These are phyloP conservation scores for Pleurotus cornucopiae DNA, from an alignment of 768 basidiomycete genomes.

Conservation along the genomic window DNA sequence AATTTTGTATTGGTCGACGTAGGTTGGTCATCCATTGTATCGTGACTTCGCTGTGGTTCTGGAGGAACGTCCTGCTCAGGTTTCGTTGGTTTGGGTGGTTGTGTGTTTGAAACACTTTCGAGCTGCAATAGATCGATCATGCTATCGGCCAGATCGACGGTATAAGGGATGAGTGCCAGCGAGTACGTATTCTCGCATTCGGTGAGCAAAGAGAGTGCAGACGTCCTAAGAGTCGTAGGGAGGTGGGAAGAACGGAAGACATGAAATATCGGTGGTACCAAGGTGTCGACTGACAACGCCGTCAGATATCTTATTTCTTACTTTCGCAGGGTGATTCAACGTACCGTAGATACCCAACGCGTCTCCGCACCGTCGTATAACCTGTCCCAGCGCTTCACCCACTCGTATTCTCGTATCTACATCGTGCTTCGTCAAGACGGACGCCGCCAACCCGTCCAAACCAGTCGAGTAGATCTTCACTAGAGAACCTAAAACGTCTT, in stretches of 20 bases:
- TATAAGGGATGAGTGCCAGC: slow-evolving; percentile 59
- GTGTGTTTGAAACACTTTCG: slow-evolving; percentile 38
- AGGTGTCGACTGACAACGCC: slow-evolving; percentile 47
- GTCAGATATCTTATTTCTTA: background rate
- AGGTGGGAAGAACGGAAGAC: slow-evolving; percentile 55
- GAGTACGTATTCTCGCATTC: slow-evolving; percentile 65
- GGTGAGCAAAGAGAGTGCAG: slow-evolving; percentile 59
- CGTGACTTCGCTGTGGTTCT: slow-evolving; percentile 17
- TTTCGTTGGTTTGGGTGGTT: slow-evolving; percentile 8
- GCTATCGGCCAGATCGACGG: slow-evolving; percentile 54
- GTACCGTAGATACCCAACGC: slow-evolving; percentile 67
- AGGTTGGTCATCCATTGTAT: slow-evolving; percentile 53
- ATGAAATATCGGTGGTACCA: slow-evolving; percentile 70
- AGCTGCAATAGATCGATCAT: slow-evolving; percentile 78
- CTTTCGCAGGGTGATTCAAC: slow-evolving; percentile 11
- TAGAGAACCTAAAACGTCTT: slow-evolving; percentile 64
- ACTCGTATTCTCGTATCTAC: slow-evolving; percentile 72
- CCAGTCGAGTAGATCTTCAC: slow-evolving; percentile 61
- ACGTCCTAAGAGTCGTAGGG: slow-evolving; percentile 71
- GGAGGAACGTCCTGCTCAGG: slow-evolving; percentile 3
- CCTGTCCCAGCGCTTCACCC: slow-evolving; percentile 81
- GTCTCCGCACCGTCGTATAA: slow-evolving; percentile 70
- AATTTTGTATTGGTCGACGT: slow-evolving; percentile 58
- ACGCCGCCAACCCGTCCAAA: slow-evolving; percentile 44
- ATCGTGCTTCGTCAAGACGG: slow-evolving; percentile 50